Percentiles rank a stretch among this genome's conserved stretches.
phyloP scores from a whole-genome alignment of 2,329 filamentous ascomycete species.

The Oidium heveae region DNA sequence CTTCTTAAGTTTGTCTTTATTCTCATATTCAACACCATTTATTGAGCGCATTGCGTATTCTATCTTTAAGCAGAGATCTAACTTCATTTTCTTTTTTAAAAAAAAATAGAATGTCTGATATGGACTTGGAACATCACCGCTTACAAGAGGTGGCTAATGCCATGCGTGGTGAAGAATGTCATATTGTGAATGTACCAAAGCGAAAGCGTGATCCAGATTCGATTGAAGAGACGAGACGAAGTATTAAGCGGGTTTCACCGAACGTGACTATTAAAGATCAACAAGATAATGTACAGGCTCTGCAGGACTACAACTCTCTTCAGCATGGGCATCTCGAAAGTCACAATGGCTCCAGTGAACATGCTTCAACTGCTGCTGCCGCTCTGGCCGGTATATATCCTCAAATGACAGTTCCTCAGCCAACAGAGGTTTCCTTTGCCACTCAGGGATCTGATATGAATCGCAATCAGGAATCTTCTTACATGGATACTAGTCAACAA shows the following conservation, averaged over 20 bases:
- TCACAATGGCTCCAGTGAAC: slow-evolving; percentile 26
- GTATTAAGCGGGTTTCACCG: slow-evolving; percentile 14
- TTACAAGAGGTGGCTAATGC: slow-evolving; percentile 16
- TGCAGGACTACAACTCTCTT: slow-evolving; percentile 17
- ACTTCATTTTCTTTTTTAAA: neutral
- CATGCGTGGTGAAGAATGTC: slow-evolving; percentile 12
- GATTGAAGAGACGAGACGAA: slow-evolving; percentile 14
- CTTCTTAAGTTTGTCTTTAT: neutral
- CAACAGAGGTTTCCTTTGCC: slow-evolving; percentile 26
- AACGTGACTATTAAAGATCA: slow-evolving; percentile 11
- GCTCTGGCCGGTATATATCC: slow-evolving; percentile 19
- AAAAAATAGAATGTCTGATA: slow-evolving; percentile 12
- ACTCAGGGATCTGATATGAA: slow-evolving; percentile 18
- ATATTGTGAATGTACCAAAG: slow-evolving; percentile 10
- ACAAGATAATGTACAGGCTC: slow-evolving; percentile 11
- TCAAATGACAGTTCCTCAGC: slow-evolving; percentile 29
- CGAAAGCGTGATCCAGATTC: slow-evolving; percentile 15
- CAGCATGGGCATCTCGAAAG: slow-evolving; percentile 20
- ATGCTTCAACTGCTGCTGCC: slow-evolving; percentile 33
- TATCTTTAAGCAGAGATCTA: neutral
- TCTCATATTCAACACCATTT: neutral
- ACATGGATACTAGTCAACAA: slow-evolving; percentile 16
- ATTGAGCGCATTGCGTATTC: neutral
- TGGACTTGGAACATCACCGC: slow-evolving; percentile 14
- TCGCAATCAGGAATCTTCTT: slow-evolving; percentile 15